phyloP scores from a whole-genome alignment of 495 filamentous ascomycete species.

The Penicillium ochrochloron region DNA sequence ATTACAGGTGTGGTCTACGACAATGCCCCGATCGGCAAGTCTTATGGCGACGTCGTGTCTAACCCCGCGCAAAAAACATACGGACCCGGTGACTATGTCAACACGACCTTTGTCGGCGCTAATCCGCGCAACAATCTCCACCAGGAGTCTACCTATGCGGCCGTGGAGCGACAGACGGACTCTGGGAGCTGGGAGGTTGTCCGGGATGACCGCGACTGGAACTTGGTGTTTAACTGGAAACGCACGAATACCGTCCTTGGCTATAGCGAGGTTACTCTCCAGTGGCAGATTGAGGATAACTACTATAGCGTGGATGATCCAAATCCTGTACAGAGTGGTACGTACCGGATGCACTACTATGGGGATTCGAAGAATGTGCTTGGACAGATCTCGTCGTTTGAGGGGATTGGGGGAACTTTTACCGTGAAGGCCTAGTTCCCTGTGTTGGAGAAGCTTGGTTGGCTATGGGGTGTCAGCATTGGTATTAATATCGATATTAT shows the following conservation, averaged over 20 bases:
- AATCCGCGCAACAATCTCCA: constrained; percentile 89
- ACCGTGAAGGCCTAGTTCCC: constrained; percentile 40
- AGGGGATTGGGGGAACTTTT: constrained; percentile 74
- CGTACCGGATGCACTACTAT: constrained; percentile 83
- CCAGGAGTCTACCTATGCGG: constrained; percentile 77
- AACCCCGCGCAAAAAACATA: constrained; percentile 61
- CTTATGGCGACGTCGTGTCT: constrained; percentile 72
- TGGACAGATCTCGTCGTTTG: constrained; percentile 74
- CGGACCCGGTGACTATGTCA: constrained; percentile 59
- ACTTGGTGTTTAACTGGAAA: constrained; percentile 59
- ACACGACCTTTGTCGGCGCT: constrained; percentile 78
- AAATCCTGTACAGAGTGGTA: constrained; percentile 56
- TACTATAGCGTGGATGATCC: constrained; percentile 47
- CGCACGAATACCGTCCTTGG: constrained; percentile 72
- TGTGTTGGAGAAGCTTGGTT: background rate
- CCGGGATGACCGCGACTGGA: constrained; percentile 44
- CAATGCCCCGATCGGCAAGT: constrained; percentile 67
- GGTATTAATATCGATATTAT: background rate
- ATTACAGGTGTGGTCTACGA: constrained; percentile 82
- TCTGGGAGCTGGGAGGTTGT: constrained; percentile 65
- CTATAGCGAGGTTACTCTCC: constrained; percentile 76
- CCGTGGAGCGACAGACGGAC: constrained; percentile 62
- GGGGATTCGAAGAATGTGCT: constrained; percentile 75
- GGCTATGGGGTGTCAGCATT: background rate
- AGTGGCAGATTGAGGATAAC: constrained; percentile 75